phyloP scores from a whole-genome alignment of 768 basidiomycete genomes.

The Kwoniella botswanensis region DNA sequence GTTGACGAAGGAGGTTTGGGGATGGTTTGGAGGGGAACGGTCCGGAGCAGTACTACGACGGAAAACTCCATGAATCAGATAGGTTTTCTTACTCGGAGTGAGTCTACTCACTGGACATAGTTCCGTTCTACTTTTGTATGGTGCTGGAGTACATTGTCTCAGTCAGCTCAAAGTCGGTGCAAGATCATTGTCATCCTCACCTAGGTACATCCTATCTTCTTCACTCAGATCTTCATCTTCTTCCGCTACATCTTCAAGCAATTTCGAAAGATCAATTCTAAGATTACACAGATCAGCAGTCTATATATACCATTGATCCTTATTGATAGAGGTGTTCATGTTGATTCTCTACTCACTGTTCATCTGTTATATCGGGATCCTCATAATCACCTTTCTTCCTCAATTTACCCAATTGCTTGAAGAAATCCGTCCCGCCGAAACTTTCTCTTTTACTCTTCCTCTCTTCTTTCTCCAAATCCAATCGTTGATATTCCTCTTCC shows the following conservation, averaged over 20 bases:
- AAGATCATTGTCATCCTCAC: background rate
- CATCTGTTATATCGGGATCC: background rate
- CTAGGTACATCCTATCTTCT: constrained; percentile 22
- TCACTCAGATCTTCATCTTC: constrained; percentile 12
- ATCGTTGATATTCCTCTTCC: background rate
- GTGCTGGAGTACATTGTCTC: background rate
- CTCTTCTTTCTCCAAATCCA: constrained; percentile 4
- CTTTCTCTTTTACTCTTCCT: background rate
- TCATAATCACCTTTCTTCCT: constrained; percentile 10
- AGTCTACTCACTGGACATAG: constrained; percentile 23
- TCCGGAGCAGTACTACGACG: constrained; percentile 25
- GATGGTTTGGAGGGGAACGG: constrained; percentile 22
- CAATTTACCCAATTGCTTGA: constrained; percentile 9
- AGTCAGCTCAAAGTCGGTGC: background rate
- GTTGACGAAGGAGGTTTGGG: background rate
- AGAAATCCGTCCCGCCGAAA: constrained; percentile 4
- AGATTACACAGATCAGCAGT: background rate
- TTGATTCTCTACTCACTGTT: constrained; percentile 5
- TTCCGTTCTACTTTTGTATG: constrained; percentile 2
- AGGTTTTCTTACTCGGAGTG: background rate
- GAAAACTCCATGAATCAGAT: background rate
- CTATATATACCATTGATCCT: too few relatives aligned
- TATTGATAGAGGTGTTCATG: too few relatives aligned
- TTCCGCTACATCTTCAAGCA: constrained; percentile 9
- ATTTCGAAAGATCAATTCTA: constrained; percentile 7